Conservation (phyloP, 371 early-diverging fungal species). For the Mortierella polycephala region DNA sequence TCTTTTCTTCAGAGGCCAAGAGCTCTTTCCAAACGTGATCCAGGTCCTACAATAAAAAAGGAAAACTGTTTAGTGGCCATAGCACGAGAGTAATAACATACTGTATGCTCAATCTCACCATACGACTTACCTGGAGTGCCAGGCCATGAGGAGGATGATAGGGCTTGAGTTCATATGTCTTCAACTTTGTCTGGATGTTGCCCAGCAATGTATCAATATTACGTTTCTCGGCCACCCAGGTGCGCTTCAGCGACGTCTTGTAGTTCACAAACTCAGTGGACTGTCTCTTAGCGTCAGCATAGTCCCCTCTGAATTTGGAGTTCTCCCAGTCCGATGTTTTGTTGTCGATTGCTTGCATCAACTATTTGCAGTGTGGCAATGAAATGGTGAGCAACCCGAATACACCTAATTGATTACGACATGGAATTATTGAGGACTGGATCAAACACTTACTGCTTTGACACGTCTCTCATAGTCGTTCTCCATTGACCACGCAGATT, state of each 20-base stretch:
- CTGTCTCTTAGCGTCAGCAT: constrained; percentile 80
- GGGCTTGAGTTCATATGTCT: constrained; percentile 89
- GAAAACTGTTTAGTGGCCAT: neutral
- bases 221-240: constrained; percentile 91
- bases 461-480: constrained; percentile 91
- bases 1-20: constrained; percentile 76
- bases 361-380: constrained; percentile 23
- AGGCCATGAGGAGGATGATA: constrained; percentile 86
- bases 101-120: neutral
- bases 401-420: too few relatives aligned
- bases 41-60: constrained; percentile 64
- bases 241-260: constrained; percentile 84
- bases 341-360: constrained; percentile 73
- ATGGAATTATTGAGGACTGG: too few relatives aligned
- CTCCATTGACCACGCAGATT: constrained; percentile 88
- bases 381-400: neutral
- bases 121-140: constrained; percentile 58
- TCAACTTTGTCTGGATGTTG: constrained; percentile 94
- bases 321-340: constrained; percentile 75
- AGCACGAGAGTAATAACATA: neutral
- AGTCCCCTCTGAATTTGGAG: constrained; percentile 72
- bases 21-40: constrained; percentile 81
- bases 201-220: constrained; percentile 89
- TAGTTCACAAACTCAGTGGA: constrained; percentile 81
- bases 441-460: constrained; percentile 25